Evolutionary conservation across 106 monocot genomes (phyloP).

Genomic region (Posidonia australis): DNA sequence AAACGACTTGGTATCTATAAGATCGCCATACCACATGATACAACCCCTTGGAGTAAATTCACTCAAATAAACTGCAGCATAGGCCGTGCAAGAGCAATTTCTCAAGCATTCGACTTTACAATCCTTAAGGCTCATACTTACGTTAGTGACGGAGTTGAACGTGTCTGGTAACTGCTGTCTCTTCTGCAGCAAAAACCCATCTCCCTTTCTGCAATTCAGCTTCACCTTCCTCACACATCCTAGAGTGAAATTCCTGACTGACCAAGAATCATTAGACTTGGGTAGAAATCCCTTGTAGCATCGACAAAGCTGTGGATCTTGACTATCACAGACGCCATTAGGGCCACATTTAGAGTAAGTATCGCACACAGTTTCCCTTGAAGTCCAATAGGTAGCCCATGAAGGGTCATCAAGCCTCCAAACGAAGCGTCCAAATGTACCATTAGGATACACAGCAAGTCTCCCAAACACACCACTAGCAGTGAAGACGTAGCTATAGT

Average conservation of each 20-base stretch:
- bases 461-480: neutral
- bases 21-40: slow-evolving; percentile 18
- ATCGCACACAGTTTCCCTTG: neutral
- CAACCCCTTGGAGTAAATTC: slow-evolving; percentile 6
- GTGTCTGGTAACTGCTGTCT: slow-evolving; percentile 14
- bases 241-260: neutral
- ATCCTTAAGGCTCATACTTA: neutral
- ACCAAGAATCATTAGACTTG: neutral
- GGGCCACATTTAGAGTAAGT: slow-evolving; percentile 11
- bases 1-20: slow-evolving; percentile 5
- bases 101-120: slow-evolving; percentile 4
- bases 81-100: slow-evolving; percentile 24
- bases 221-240: slow-evolving; percentile 13
- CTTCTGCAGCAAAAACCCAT: neutral
- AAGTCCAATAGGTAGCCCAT: slow-evolving; percentile 9
- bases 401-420: neutral
- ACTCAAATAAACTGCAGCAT: neutral
- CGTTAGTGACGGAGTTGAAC: neutral
- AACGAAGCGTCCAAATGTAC: neutral
- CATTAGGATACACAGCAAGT: slow-evolving; percentile 2
- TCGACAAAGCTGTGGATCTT: neutral
- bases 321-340: slow-evolving; percentile 8
- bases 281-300: neutral
- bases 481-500: neutral
- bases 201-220: neutral